These are phyloP conservation scores for Lasiodiplodia sp. DNA, from an alignment of 2,329 filamentous ascomycete species.

Conservation along the genomic window DNA sequence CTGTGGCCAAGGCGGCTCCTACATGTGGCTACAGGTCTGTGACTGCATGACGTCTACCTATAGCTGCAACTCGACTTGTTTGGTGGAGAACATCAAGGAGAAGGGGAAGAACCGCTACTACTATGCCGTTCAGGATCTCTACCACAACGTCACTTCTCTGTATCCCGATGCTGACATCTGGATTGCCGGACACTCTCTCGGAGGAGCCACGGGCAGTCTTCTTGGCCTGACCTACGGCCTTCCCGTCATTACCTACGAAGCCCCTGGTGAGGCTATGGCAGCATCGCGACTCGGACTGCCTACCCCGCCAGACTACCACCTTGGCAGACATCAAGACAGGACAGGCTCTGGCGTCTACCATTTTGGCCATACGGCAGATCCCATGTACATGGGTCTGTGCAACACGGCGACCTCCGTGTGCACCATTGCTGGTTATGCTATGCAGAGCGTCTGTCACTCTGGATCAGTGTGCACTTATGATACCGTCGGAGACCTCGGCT, in stretches of 20 bases:
- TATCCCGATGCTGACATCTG: slow-evolving; percentile 87
- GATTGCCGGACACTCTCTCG: slow-evolving; percentile 91
- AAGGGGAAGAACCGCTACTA: slow-evolving; percentile 92
- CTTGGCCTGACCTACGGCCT: slow-evolving; percentile 89
- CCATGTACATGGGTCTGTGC: slow-evolving; percentile 91
- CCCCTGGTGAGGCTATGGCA: slow-evolving; percentile 88
- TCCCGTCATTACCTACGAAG: slow-evolving; percentile 91
- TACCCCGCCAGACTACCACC: slow-evolving; percentile 78
- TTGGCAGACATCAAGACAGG: slow-evolving; percentile 60
- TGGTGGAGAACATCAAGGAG: slow-evolving; percentile 74
- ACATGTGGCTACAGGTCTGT: slow-evolving; percentile 90
- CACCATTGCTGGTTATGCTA: slow-evolving; percentile 88
- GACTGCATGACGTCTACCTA: slow-evolving; percentile 89
- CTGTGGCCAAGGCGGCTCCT: slow-evolving; percentile 90
- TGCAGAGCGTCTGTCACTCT: slow-evolving; percentile 92
- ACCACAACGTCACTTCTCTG: slow-evolving; percentile 87
- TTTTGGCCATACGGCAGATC: slow-evolving; percentile 95
- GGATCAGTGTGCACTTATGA: slow-evolving; percentile 91
- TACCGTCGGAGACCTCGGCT: slow-evolving; percentile 88
- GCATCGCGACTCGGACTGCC: slow-evolving; percentile 86
- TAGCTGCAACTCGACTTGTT: slow-evolving; percentile 90
- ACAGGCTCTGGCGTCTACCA: slow-evolving; percentile 81
- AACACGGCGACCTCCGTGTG: slow-evolving; percentile 89
- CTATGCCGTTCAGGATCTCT: slow-evolving; percentile 84
- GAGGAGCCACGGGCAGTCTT: slow-evolving; percentile 87